These are phyloP conservation scores for Fusarium tuaranense DNA, from an alignment of 2,329 filamentous ascomycete genomes.

Conservation along the genomic window DNA sequence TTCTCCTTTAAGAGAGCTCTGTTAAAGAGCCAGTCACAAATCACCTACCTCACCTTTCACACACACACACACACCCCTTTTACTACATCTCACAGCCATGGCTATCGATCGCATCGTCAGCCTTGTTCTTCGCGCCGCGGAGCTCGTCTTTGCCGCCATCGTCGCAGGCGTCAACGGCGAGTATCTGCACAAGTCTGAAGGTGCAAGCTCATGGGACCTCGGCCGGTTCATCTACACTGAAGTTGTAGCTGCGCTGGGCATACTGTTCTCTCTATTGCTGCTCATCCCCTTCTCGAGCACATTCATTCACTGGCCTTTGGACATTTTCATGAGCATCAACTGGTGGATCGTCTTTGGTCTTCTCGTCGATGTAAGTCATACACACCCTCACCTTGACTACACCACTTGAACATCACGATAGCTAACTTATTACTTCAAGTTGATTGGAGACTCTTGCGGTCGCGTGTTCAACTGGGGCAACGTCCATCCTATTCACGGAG, in stretches of 20 bases:
- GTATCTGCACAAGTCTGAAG: slow-evolving; percentile 67
- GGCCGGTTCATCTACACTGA: slow-evolving; percentile 81
- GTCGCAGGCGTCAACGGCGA: slow-evolving; percentile 77
- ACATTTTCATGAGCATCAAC: slow-evolving; percentile 74
- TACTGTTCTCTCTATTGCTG: slow-evolving; percentile 78
- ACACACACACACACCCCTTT: background rate
- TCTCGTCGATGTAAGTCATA: slow-evolving; percentile 67
- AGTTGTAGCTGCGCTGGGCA: slow-evolving; percentile 75
- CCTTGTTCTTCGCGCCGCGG: slow-evolving; percentile 52
- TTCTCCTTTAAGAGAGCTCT: background rate
- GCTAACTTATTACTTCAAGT: slow-evolving; percentile 41
- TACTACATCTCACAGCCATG: slow-evolving; percentile 41
- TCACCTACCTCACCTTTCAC: background rate
- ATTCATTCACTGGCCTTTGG: slow-evolving; percentile 78
- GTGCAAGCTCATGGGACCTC: slow-evolving; percentile 62
- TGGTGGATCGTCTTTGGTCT: slow-evolving; percentile 80
- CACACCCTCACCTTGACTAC: background rate
- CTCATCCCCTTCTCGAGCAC: slow-evolving; percentile 76
- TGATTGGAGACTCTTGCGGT: slow-evolving; percentile 63
- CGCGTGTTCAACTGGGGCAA: slow-evolving; percentile 70
- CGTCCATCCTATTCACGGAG: slow-evolving; percentile 57
- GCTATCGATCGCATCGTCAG: slow-evolving; percentile 55
- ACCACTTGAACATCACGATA: slow-evolving; percentile 2
- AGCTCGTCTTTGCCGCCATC: slow-evolving; percentile 78
- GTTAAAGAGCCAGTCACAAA: background rate